These are phyloP conservation scores for Ceratobasidium sp. DNA, from an alignment of 1,284 basidiomycete genomes.

Conservation along the genomic window DNA sequence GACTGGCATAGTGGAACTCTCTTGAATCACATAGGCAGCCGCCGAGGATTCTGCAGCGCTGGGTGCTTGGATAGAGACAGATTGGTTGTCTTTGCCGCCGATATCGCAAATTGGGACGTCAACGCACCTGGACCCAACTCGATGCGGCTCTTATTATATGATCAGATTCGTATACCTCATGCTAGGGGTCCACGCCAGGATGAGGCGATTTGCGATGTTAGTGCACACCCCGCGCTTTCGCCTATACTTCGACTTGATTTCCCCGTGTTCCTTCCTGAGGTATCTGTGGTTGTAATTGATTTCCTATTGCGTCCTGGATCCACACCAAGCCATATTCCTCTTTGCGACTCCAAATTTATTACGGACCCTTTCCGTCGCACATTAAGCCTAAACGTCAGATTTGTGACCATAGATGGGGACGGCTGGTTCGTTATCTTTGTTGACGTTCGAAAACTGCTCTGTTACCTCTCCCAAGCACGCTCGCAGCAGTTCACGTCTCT, in stretches of 20 bases:
- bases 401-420: neutral
- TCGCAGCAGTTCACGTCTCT: neutral
- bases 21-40: neutral
- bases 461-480: neutral
- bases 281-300: neutral
- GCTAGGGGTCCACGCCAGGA: no score
- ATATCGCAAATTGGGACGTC: neutral
- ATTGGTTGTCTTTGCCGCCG: neutral
- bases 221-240: neutral
- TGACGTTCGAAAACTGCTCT: neutral
- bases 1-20: neutral
- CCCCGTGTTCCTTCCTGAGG: neutral
- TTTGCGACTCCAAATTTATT: neutral
- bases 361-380: neutral
- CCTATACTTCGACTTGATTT: neutral
- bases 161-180: neutral
- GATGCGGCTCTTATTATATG: neutral
- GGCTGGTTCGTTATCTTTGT: slow-evolving; percentile 3
- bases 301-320: neutral
- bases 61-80: neutral
- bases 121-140: neutral
- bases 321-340: neutral
- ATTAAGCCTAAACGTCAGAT: slow-evolving; percentile 3
- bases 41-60: neutral
- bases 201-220: neutral